Evolutionary conservation across 345 rosid species (phyloP).

Genomic region (Durio zibethinus): DNA sequence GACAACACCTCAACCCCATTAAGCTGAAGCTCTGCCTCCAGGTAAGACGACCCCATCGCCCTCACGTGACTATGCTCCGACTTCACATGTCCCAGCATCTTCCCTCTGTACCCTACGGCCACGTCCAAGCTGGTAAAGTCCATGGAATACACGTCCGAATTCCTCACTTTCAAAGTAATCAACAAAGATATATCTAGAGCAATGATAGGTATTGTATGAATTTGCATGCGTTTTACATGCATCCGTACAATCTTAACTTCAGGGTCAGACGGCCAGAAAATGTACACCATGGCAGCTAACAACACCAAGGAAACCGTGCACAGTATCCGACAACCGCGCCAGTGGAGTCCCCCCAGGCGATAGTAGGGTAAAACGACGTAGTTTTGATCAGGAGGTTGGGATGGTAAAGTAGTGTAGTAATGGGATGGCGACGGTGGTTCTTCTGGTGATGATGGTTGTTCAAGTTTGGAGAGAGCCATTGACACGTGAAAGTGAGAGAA

Average conservation of each 20-base stretch:
- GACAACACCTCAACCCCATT: conserved; percentile 51
- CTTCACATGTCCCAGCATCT: conserved; percentile 67
- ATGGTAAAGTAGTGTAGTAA: conserved; percentile 24
- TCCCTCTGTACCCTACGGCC: conserved; percentile 57
- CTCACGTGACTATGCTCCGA: conserved; percentile 52
- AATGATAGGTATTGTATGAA: conserved; percentile 45
- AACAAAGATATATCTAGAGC: conserved; percentile 52
- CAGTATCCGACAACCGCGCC: conserved; percentile 27
- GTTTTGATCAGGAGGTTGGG: conserved; percentile 27
- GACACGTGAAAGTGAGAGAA: not conserved
- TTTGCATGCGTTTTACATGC: conserved; percentile 41
- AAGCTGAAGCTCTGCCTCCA: conserved; percentile 63
- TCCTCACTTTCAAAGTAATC: conserved; percentile 53
- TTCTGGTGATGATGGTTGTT: conserved; percentile 1
- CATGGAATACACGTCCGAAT: conserved; percentile 67
- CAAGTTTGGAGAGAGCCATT: conserved; percentile 35
- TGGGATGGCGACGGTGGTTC: conserved; percentile 14
- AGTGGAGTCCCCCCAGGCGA: not conserved
- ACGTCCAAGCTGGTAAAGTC: conserved; percentile 55
- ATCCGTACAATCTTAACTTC: conserved; percentile 48
- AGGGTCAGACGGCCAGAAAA: conserved; percentile 81
- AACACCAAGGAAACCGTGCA: conserved; percentile 32
- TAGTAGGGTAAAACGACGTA: conserved; percentile 26
- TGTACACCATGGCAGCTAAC: conserved; percentile 36
- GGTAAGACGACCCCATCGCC: conserved; percentile 57